These are phyloP conservation scores for Leptodermis oblonga DNA, from an alignment of 257 asterid genomes.

Conservation along the genomic window DNA sequence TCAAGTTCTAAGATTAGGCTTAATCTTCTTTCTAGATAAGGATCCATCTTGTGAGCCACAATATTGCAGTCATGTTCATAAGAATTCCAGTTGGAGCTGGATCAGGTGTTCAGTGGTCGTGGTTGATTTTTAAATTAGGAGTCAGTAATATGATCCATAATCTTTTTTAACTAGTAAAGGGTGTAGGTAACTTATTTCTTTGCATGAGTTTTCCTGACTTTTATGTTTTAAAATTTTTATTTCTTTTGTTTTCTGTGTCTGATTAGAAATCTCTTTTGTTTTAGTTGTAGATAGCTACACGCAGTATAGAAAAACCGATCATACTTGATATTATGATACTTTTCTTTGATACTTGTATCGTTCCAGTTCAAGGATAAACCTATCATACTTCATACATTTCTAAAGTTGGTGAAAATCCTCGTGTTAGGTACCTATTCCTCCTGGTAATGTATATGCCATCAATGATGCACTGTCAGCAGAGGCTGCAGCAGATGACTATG, in stretches of 20 bases:
- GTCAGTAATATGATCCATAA: too few relatives aligned
- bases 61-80: too few relatives aligned
- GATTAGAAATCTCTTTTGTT: too few relatives aligned
- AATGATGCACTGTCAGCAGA: conserved; percentile 83
- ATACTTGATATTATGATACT: neutral
- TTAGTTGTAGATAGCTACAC: neutral
- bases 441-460: conserved; percentile 78
- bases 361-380: neutral
- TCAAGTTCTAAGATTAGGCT: neutral
- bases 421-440: conserved; percentile 72
- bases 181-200: neutral
- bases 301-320: too few relatives aligned
- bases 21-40: neutral
- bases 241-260: neutral
- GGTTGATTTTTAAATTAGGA: too few relatives aligned
- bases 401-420: neutral
- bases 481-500: conserved; percentile 90
- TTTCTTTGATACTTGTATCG: neutral
- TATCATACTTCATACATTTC: too few relatives aligned
- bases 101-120: too few relatives aligned
- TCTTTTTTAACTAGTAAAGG: neutral
- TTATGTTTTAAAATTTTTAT: neutral
- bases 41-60: neutral
- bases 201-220: neutral
- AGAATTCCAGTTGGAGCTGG: too few relatives aligned